A percentile compares a stretch with the other conserved stretches of the same genome.
phyloP scores from a whole-genome alignment of 23 red algal species.

The Gracilariopsis chorda region DNA sequence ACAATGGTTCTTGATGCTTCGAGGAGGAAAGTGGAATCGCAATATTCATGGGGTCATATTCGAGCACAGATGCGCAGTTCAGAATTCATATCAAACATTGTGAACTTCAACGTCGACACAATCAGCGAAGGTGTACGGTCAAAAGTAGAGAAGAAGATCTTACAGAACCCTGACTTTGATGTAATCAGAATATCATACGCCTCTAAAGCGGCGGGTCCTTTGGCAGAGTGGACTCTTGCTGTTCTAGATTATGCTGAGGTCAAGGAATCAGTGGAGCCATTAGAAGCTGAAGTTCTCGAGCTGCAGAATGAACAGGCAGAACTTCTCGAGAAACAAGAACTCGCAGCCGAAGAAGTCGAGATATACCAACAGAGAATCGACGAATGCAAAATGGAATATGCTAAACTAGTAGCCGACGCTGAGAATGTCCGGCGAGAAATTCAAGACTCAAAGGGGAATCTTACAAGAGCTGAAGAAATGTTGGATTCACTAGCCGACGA shows the following conservation, averaged over 20 bases:
- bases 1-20: conserved; percentile 62
- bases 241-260: conserved; percentile 45
- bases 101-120: conserved; percentile 45
- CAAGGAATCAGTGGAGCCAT: conserved; percentile 39
- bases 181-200: conserved; percentile 41
- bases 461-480: conserved; percentile 56
- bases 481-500: conserved; percentile 68
- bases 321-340: conserved; percentile 43
- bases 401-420: conserved; percentile 34
- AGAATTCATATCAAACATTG: conserved; percentile 60
- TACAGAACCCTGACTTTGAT: conserved; percentile 45
- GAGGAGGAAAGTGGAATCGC: background rate
- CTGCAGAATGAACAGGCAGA: conserved; percentile 50
- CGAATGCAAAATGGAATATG: conserved; percentile 52
- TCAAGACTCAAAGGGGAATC: conserved; percentile 35
- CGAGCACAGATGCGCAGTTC: conserved; percentile 56
- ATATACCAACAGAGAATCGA: conserved; percentile 38
- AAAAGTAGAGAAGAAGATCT: conserved; percentile 36
- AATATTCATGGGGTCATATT: conserved; percentile 44
- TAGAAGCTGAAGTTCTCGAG: conserved; percentile 50
- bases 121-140: conserved; percentile 3
- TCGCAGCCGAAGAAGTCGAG: conserved; percentile 17
- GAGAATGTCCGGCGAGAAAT: conserved; percentile 53
- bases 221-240: conserved; percentile 71
- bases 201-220: conserved; percentile 53